These are phyloP conservation scores for Meripilus lineatus DNA, from an alignment of 1,284 basidiomycete genomes.

Conservation along the genomic window DNA sequence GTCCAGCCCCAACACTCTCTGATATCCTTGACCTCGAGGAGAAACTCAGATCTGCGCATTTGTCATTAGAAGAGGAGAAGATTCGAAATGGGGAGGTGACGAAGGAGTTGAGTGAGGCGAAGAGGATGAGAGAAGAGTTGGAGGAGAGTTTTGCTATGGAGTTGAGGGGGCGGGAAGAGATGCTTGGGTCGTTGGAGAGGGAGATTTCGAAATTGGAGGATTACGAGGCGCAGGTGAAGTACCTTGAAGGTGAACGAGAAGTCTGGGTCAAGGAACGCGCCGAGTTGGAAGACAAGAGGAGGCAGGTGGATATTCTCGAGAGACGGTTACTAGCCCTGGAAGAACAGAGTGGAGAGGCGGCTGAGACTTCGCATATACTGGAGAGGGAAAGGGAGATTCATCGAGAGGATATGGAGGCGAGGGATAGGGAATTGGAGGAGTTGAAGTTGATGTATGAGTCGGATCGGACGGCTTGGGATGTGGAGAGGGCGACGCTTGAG, in stretches of 20 bases:
- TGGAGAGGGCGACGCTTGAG: constrained; percentile 38
- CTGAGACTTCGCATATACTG: constrained; percentile 35
- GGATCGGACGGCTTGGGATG: constrained; percentile 51
- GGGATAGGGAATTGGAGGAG: constrained; percentile 40
- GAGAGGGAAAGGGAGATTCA: constrained; percentile 29
- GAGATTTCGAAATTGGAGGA: constrained; percentile 56
- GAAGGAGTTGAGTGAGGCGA: constrained; percentile 53
- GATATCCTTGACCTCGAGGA: constrained; percentile 34
- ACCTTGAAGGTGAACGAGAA: constrained; percentile 43
- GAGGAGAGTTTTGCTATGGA: constrained; percentile 61
- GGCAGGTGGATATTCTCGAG: constrained; percentile 43
- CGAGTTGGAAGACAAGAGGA: constrained; percentile 37
- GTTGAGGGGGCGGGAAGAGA: constrained; percentile 60
- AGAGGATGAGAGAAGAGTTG: constrained; percentile 59
- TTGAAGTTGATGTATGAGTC: constrained; percentile 48
- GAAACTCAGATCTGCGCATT: constrained; percentile 53
- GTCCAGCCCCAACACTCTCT: constrained; percentile 16
- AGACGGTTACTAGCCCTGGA: constrained; percentile 40
- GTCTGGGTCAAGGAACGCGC: constrained; percentile 52
- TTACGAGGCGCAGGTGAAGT: constrained; percentile 45
- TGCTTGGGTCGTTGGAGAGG: constrained; percentile 51
- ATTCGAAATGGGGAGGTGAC: constrained; percentile 57
- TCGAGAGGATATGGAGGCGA: constrained; percentile 32
- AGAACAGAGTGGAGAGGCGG: constrained; percentile 37
- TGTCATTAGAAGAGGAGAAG: constrained; percentile 49